phyloP scores from a whole-genome alignment of 192 early-diverging fungal genomes.

The Spizellomyces sp. region DNA sequence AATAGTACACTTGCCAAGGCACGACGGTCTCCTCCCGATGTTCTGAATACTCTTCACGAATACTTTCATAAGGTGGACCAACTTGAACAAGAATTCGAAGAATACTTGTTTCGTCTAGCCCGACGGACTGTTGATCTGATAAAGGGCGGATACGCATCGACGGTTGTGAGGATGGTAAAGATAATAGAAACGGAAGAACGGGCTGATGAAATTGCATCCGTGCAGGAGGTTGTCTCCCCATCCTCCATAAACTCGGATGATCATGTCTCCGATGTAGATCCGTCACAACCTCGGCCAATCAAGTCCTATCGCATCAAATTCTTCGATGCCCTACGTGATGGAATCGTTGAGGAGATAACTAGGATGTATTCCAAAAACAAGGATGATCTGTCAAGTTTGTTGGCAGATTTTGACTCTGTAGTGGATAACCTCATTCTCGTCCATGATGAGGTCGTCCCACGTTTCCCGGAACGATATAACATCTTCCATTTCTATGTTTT shows the following conservation, averaged over 20 bases:
- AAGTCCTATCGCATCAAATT: constrained; percentile 80
- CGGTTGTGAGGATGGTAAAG: constrained; percentile 89
- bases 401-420: constrained; percentile 77
- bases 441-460: constrained; percentile 82
- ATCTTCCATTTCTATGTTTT: constrained; percentile 95
- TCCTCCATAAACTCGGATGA: constrained; percentile 13
- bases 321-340: constrained; percentile 72
- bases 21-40: constrained; percentile 66
- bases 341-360: constrained; percentile 67
- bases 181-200: constrained; percentile 93
- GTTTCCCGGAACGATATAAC: constrained; percentile 88
- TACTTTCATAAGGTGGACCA: constrained; percentile 86
- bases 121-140: constrained; percentile 79
- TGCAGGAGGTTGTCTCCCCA: constrained; percentile 38
- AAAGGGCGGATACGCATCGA: constrained; percentile 63
- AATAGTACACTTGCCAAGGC: constrained; percentile 83
- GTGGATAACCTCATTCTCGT: constrained; percentile 89
- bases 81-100: constrained; percentile 80
- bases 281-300: constrained; percentile 42
- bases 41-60: constrained; percentile 77
- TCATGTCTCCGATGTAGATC: background rate
- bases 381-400: constrained; percentile 58
- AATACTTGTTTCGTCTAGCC: constrained; percentile 85
- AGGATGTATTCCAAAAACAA: constrained; percentile 64
- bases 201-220: constrained; percentile 74